Evolutionary conservation across 345 rosid genomes (phyloP), one percentile per base, ranked within the genome.

Genomic region (Ceriops tagal): DNA sequence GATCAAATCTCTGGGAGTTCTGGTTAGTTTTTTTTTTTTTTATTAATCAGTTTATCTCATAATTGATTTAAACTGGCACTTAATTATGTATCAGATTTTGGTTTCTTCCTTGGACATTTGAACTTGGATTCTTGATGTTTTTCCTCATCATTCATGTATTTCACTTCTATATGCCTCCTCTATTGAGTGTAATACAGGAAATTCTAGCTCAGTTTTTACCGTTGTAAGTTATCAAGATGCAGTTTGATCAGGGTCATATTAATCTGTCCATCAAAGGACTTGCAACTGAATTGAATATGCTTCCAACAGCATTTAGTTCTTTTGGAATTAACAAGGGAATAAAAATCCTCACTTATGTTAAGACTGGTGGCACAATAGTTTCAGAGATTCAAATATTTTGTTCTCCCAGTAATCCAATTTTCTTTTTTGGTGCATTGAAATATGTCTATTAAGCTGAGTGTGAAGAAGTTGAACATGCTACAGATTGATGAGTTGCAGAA

Each of bases 401-500:
- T 55, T 55, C 6, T 55, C 15, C 24, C 16, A 55, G 21, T 2
- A n/a, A 21, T 1, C 15, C 16, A 8, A 8, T 55, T 55, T 55
- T 13, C 35, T 31, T 30, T 60, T 28, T n/a, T 10, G 22, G 8
- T 61, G 31, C 35, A 20, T 28, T 21, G 11, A 32, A 59, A 3
- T 55, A 3, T 55, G 58, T 10, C 15, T 55, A 55, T 21, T 22
- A n/a, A n/a, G 58, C 24, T 13, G 4, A 55, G 58, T 2, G 28
- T 77, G 53, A 73, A 58, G 43, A 15, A n/a, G 53, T 56, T 67
- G 60, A 72, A 15, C 35, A 59, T 73, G n/a, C 62, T 81, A 79
- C 93, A 93, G 97, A 82, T 87, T 78, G 97, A 91, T 80, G 76
- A 86, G 71, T 70, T 87, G 75, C 92, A 80, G 78, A 90, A 86